These are phyloP conservation scores for Meredithiella fracta DNA, from an alignment of 2,329 filamentous ascomycete genomes.

Conservation along the genomic window DNA sequence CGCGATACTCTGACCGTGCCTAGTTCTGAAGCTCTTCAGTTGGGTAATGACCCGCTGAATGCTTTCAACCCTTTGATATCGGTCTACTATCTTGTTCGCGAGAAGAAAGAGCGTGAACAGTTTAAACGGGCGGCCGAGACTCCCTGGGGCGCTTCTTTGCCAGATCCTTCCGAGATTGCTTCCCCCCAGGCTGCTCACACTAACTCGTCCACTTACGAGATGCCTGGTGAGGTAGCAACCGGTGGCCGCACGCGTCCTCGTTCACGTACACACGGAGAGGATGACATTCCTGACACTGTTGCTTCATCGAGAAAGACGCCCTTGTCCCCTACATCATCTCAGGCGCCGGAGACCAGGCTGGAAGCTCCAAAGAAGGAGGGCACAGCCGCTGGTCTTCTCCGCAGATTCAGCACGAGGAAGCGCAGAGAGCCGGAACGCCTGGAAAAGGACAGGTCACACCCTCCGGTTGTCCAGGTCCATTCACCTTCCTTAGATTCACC, in stretches of 20 bases:
- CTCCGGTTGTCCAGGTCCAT: slow-evolving; percentile 62
- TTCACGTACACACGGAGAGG: slow-evolving; percentile 85
- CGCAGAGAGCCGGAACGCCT: slow-evolving; percentile 49
- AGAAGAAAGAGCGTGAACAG: slow-evolving; percentile 78
- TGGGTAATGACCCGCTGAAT: slow-evolving; percentile 77
- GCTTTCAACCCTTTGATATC: slow-evolving; percentile 85
- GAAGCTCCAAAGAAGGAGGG: slow-evolving; percentile 84
- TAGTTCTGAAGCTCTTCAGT: slow-evolving; percentile 70
- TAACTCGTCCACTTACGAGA: slow-evolving; percentile 68
- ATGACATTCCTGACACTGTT: slow-evolving; percentile 61
- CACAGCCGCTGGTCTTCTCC: slow-evolving; percentile 64
- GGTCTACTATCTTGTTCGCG: slow-evolving; percentile 88
- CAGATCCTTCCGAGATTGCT: slow-evolving; percentile 49
- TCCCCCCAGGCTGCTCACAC: slow-evolving; percentile 79
- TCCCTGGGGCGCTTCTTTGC: slow-evolving; percentile 21
- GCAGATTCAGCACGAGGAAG: slow-evolving; percentile 79
- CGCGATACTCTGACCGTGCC: slow-evolving; percentile 69
- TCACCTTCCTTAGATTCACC: slow-evolving; percentile 46
- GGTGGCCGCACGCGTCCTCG: slow-evolving; percentile 69
- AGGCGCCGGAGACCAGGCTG: slow-evolving; percentile 22
- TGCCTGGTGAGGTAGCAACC: slow-evolving; percentile 75
- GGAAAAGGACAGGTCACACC: slow-evolving; percentile 49
- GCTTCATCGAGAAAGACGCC: slow-evolving; percentile 9
- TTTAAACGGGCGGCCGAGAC: background rate
- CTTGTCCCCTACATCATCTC: slow-evolving; percentile 17